A percentile compares a stretch with the other conserved stretches of the same genome.
Evolutionary conservation across 2,329 filamentous ascomycete species (phyloP).

Genomic region (Colletotrichum cereale): DNA sequence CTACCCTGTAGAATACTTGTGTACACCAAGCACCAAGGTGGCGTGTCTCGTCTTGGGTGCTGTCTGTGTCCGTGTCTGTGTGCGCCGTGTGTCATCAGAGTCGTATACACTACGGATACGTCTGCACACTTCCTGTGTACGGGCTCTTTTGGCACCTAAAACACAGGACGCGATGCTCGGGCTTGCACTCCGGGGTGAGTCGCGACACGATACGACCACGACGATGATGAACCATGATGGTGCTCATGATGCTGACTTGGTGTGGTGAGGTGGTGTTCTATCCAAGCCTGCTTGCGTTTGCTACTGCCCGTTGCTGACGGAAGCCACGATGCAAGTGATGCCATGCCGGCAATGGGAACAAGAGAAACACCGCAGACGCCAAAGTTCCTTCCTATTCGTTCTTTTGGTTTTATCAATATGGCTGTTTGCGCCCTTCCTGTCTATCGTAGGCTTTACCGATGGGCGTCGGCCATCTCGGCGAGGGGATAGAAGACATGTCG

Average conservation of each 20-base stretch:
- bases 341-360: background rate
- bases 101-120: background rate
- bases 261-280: background rate
- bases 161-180: background rate
- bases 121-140: background rate
- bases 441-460: background rate
- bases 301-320: conserved; percentile 8
- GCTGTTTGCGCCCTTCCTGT: background rate
- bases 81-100: background rate
- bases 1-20: too few species aligned
- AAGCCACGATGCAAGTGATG: conserved; percentile 10
- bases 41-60: conserved; percentile 29
- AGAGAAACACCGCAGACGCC: background rate
- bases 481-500: background rate
- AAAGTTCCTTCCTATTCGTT: background rate
- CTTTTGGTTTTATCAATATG: too few species aligned
- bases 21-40: too few species aligned
- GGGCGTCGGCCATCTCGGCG: background rate
- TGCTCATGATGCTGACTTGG: background rate
- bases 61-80: conserved; percentile 2
- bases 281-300: background rate
- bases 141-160: background rate
- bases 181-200: background rate
- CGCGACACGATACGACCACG: background rate
- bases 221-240: background rate